Evolutionary conservation across 2,329 filamentous ascomycete species (phyloP).

Genomic region (Xylariaceae sp.): DNA sequence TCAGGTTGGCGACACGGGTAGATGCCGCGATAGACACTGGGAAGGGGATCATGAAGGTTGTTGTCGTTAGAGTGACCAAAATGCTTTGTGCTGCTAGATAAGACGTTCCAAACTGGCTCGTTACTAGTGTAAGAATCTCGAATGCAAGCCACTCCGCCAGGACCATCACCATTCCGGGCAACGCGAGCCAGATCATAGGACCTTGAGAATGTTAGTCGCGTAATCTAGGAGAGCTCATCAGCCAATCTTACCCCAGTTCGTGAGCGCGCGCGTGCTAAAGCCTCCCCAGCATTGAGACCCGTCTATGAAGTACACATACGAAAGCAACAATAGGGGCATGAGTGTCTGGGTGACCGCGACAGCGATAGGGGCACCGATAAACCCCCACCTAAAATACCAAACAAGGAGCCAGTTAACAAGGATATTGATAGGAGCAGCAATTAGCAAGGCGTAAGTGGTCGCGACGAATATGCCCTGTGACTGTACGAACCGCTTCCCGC

Average conservation of each 20-base stretch:
- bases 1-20: constrained; percentile 88
- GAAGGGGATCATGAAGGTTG: constrained; percentile 92
- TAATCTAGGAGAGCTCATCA: neutral
- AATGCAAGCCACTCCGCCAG: constrained; percentile 93
- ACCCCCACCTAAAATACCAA: constrained; percentile 70
- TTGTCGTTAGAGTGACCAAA: constrained; percentile 73
- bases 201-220: constrained; percentile 37
- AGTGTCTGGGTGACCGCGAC: constrained; percentile 75
- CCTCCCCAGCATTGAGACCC: constrained; percentile 82
- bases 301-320: constrained; percentile 73
- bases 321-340: constrained; percentile 70
- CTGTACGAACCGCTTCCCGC: constrained; percentile 78
- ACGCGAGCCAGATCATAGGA: constrained; percentile 81
- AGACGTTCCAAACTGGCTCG: constrained; percentile 76
- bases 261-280: constrained; percentile 68
- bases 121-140: constrained; percentile 83
- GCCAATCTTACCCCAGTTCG: constrained; percentile 64
- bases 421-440: constrained; percentile 76
- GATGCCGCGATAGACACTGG: constrained; percentile 85
- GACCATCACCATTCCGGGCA: constrained; percentile 92
- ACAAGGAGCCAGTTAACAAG: constrained; percentile 80
- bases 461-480: constrained; percentile 82
- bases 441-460: constrained; percentile 74
- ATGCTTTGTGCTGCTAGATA: constrained; percentile 88
- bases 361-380: constrained; percentile 77